phyloP scores from a whole-genome alignment of 768 basidiomycete species.

The Mrakia frigida region DNA sequence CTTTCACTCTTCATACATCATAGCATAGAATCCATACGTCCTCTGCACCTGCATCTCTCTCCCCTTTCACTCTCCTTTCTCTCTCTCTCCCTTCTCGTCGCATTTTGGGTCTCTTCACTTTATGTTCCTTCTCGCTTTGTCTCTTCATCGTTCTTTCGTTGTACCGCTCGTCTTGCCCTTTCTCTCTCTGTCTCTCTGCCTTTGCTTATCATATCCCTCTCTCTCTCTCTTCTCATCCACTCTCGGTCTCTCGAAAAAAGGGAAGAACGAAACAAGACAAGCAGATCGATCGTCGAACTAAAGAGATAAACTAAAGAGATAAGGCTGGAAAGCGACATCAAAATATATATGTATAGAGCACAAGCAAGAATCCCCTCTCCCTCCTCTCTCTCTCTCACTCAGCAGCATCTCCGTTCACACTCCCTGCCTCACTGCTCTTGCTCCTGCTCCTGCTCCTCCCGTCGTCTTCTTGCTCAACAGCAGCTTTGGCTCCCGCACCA shows the following conservation, averaged over 20 bases:
- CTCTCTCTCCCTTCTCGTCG: neutral
- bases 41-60: neutral
- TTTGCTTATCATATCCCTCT: neutral
- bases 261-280: no score
- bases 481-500: neutral
- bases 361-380: no score
- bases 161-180: conserved; percentile 1
- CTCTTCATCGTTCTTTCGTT: neutral
- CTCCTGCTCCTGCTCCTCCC: neutral
- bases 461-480: no score
- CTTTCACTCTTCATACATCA: neutral
- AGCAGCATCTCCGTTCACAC: neutral
- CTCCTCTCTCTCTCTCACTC: neutral
- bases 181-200: neutral
- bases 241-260: neutral
- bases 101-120: neutral
- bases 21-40: neutral
- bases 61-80: neutral
- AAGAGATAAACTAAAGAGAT: no score
- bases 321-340: no score
- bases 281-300: no score
- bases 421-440: neutral
- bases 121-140: neutral
- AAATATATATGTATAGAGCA: no score
- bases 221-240: neutral